These are phyloP conservation scores for Tagetes erecta DNA, from an alignment of 129 eudicot genomes.

Conservation along the genomic window DNA sequence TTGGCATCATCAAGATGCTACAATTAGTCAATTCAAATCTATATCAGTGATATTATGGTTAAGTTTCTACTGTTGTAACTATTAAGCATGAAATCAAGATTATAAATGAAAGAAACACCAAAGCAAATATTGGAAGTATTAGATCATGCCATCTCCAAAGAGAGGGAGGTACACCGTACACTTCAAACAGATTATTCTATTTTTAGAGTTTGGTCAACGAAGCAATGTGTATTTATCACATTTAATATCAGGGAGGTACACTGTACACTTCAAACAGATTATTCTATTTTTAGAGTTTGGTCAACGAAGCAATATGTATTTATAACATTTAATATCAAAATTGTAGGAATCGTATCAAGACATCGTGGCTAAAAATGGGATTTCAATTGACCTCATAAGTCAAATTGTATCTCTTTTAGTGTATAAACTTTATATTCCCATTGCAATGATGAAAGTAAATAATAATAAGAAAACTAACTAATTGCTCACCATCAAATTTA, in stretches of 20 bases:
- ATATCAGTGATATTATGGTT: not conserved
- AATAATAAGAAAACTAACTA: slow-evolving; percentile 10
- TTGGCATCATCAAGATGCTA: slow-evolving; percentile 10
- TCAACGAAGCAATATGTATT: slow-evolving; percentile 5
- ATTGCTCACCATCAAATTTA: slow-evolving; percentile 82
- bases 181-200: not conserved
- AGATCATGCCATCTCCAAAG: not conserved
- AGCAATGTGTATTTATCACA: not conserved
- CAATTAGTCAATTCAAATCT: not conserved
- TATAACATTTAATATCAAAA: not conserved
- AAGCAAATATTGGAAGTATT: not conserved
- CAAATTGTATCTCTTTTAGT: not conserved
- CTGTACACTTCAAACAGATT: not conserved
- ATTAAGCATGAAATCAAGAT: not conserved
- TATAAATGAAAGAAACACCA: not conserved
- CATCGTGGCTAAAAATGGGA: not conserved
- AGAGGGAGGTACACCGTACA: not conserved
- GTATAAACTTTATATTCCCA: slow-evolving; percentile 14
- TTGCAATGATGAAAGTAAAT: not conserved
- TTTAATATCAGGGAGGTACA: not conserved
- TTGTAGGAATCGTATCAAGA: slow-evolving; percentile 7
- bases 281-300: not conserved
- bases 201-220: not conserved
- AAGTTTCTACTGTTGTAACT: not conserved
- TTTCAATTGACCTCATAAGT: not conserved